Evolutionary conservation across 2,329 filamentous ascomycete genomes (phyloP).

Genomic region (Epichloe gansuensis): DNA sequence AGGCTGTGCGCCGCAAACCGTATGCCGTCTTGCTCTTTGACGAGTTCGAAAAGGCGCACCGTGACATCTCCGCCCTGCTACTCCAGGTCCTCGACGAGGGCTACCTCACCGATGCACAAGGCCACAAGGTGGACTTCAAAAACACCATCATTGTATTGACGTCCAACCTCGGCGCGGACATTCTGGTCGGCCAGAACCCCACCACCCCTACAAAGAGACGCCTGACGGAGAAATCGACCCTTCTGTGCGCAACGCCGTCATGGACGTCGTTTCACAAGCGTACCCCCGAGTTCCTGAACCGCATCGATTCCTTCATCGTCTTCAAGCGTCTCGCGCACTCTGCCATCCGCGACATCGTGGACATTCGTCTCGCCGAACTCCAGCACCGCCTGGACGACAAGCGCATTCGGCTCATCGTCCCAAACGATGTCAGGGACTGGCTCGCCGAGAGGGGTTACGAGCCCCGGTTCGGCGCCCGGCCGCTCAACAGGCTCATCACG

Average conservation of each 20-base stretch:
- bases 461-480: conserved; percentile 79
- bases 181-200: conserved; percentile 65
- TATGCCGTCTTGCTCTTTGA: conserved; percentile 93
- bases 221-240: conserved; percentile 58
- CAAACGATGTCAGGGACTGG: conserved; percentile 67
- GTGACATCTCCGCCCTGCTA: conserved; percentile 83
- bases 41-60: conserved; percentile 95
- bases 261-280: conserved; percentile 66
- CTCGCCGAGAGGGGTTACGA: conserved; percentile 84
- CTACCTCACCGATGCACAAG: conserved; percentile 88
- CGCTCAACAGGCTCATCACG: conserved; percentile 79
- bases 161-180: conserved; percentile 86
- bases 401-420: conserved; percentile 64
- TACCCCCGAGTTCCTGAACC: conserved; percentile 93
- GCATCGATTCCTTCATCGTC: conserved; percentile 92
- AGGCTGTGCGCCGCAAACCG: conserved; percentile 87
- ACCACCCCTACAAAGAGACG: conserved; percentile 51
- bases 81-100: conserved; percentile 94
- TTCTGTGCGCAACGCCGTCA: conserved; percentile 65
- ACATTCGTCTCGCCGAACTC: conserved; percentile 78
- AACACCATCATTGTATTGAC: conserved; percentile 96
- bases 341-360: conserved; percentile 82
- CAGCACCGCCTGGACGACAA: conserved; percentile 74
- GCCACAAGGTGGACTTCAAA: conserved; percentile 91
- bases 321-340: conserved; percentile 74